Evolutionary conservation across 2,329 filamentous ascomycete species (phyloP).

Genomic region (Colletotrichum paranaense): DNA sequence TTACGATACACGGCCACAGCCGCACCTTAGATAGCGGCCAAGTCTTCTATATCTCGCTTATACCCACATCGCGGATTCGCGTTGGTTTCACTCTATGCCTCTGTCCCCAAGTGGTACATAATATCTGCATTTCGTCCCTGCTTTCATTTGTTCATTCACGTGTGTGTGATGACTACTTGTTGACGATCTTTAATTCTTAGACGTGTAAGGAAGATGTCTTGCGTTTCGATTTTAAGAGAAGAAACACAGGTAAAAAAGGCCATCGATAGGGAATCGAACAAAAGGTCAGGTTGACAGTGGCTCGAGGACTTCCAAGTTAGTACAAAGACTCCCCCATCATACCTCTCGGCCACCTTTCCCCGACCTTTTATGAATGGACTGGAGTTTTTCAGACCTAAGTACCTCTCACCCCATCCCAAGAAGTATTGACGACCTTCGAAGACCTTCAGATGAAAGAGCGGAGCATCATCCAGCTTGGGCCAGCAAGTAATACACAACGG

Average conservation of each 20-base stretch:
- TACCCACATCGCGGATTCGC: constrained; percentile 15
- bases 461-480: neutral
- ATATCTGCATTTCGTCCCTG: neutral
- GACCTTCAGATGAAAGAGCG: neutral
- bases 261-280: too few species aligned
- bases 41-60: constrained; percentile 13
- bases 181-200: too few species aligned
- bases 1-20: neutral
- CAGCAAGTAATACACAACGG: neutral
- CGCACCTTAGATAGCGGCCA: neutral
- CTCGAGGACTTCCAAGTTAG: too few species aligned
- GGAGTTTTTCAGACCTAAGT: neutral
- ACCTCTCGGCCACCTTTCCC: neutral
- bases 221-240: too few species aligned
- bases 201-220: too few species aligned
- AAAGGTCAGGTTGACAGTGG: too few species aligned
- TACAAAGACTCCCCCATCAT: neutral
- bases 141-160: neutral
- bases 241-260: too few species aligned
- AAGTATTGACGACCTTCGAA: neutral
- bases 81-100: neutral
- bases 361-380: neutral
- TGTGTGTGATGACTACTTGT: too few species aligned
- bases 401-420: neutral
- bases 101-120: neutral